A percentile compares a stretch with the other conserved stretches of the same genome.
These are phyloP conservation scores for Phoenix dactylifera DNA, from an alignment of 176 grass and related monocot species.

Conservation along the genomic window DNA sequence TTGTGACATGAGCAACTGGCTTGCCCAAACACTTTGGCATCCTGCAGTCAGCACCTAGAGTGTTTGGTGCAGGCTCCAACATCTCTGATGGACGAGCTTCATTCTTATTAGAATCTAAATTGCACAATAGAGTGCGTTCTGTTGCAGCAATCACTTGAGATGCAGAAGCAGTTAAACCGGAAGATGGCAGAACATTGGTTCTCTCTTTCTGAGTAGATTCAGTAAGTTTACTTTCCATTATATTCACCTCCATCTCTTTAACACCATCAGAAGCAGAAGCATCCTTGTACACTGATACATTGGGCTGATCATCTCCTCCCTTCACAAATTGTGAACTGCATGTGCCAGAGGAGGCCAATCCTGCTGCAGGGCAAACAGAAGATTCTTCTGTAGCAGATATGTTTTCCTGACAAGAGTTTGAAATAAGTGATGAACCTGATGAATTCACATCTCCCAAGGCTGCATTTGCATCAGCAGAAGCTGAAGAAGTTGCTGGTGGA, in stretches of 20 bases:
- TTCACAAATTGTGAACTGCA: conserved; percentile 6
- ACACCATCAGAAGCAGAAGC: background rate
- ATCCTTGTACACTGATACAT: background rate
- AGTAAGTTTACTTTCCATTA: background rate
- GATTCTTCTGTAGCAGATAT: background rate
- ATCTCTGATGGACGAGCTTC: conserved; percentile 8
- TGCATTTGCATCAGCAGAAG: conserved; percentile 7
- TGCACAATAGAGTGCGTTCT: background rate
- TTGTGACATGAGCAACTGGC: conserved; percentile 17
- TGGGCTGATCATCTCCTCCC: background rate
- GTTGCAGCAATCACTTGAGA: background rate
- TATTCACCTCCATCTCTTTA: conserved; percentile 4
- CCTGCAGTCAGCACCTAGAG: background rate
- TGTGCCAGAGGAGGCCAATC: conserved; percentile 7
- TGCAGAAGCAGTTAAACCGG: background rate
- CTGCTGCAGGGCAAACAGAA: background rate
- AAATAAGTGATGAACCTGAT: background rate
- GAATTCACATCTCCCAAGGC: conserved; percentile 16
- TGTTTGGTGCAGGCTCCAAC: conserved; percentile 6
- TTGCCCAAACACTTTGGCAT: conserved; percentile 2
- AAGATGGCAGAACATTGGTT: background rate
- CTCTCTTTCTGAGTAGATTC: background rate
- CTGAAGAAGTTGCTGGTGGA: background rate
- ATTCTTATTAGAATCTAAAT: background rate
- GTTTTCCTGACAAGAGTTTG: background rate